These are phyloP conservation scores for Ceratocystis lukuohia DNA, from an alignment of 2,329 filamentous ascomycete genomes.

Conservation along the genomic window DNA sequence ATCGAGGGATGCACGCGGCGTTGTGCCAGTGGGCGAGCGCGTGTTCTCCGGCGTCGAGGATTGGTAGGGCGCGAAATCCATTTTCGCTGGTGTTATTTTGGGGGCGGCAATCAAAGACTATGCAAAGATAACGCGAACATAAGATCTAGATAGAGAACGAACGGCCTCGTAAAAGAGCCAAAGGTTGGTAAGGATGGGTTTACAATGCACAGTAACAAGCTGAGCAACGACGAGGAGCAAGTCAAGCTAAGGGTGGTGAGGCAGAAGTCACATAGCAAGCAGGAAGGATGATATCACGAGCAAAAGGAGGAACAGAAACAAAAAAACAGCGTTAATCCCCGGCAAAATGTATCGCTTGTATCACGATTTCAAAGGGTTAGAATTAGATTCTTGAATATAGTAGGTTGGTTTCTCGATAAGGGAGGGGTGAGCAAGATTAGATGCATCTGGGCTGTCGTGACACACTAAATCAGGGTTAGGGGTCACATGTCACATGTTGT, in stretches of 20 bases:
- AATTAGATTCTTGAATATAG: background rate
- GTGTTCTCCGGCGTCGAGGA: slow-evolving; percentile 75
- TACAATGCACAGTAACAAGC: background rate
- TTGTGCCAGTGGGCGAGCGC: slow-evolving; percentile 52
- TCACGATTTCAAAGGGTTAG: background rate
- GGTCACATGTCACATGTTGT: background rate
- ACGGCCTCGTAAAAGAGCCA: background rate
- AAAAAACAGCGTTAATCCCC: background rate
- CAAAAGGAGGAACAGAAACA: background rate
- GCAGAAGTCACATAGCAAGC: background rate
- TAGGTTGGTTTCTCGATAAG: no score
- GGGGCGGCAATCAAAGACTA: background rate
- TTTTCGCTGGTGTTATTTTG: slow-evolving; percentile 27
- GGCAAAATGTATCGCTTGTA: background rate
- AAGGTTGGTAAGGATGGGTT: background rate
- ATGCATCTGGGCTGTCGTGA: background rate
- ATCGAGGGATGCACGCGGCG: slow-evolving; percentile 43
- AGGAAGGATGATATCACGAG: background rate
- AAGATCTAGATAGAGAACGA: background rate
- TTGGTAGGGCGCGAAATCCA: slow-evolving; percentile 97
- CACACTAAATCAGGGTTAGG: background rate
- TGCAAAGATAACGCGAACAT: background rate
- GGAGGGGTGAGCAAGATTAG: background rate
- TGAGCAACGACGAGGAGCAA: background rate
- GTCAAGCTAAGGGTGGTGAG: background rate